Base-by-base conservation (phyloP, 805 yeast species). In the Cyberlindnera xishuangbannaensis region DNA sequence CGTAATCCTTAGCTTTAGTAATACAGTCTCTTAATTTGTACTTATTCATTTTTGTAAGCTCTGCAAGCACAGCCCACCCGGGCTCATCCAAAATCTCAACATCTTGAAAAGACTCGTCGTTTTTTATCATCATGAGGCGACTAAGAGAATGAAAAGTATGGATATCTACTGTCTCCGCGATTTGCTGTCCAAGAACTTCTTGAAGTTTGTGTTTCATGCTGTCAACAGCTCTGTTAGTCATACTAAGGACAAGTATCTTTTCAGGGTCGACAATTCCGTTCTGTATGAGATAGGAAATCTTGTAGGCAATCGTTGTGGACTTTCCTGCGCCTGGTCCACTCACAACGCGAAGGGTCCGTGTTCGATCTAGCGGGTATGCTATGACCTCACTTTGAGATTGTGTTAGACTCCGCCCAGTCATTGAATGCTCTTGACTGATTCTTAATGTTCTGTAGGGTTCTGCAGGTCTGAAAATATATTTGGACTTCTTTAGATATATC, bases 281-380 rank as follows among this genome's bases (percentile, higher is more conserved):
- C 2, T 51, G 40, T 5, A 80, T 47, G 41, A 77, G 41, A 37
- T 68, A 61, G 2, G 70, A 70, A 0, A 81, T 62, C 39, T 83
- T 62, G 19, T 67, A 61, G 5, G 74, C 67, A 19, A 81, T 44
- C 0, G 86, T 78, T 21, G 62, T 59, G 1, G 87, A 78, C 47
- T 81, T 81, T 3, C 90, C 88, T 7, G 83, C 70, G 4, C 88
- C 87, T 1, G 88, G 86, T 0, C 86, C 86, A 0, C 87, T 83
- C 7, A 65, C 59, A 2, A 81, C 62, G 23, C 71, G 63, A 6
- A 81, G 52, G 1, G 78, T 56, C 7, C 64, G 55, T 13, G 59
- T 51, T 7, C 62, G 59, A 5, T 39, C 49, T 6, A 61, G 51
- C 1, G 76, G 71, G 36, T 55, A 54, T 1, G 55, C 48, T 8